These are phyloP conservation scores for Colletotrichum shisoi DNA, from an alignment of 2,329 filamentous ascomycete genomes.

Conservation along the genomic window DNA sequence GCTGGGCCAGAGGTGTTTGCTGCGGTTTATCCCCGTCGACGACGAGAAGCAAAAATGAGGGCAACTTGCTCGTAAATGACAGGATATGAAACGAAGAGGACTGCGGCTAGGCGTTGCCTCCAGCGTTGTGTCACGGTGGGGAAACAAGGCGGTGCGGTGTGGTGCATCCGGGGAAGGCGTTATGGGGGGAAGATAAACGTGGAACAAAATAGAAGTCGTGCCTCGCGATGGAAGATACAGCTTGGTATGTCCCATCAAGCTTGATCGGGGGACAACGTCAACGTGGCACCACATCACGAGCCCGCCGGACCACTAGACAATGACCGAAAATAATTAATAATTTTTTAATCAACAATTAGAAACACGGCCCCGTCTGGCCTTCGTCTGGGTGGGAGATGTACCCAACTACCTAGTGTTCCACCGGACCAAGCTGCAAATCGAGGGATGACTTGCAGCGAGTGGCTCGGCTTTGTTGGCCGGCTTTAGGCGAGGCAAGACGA, in stretches of 20 bases:
- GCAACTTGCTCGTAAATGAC: background rate
- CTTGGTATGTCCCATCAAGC: background rate
- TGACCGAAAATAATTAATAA: background rate
- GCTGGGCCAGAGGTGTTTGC: constrained; percentile 64
- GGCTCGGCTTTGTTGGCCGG: constrained; percentile 21
- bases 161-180: constrained; percentile 1
- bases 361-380: background rate
- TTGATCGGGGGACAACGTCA: background rate
- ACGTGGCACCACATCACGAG: background rate
- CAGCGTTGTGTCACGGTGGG: background rate
- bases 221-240: constrained; percentile 2
- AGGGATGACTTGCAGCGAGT: constrained; percentile 19
- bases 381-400: background rate
- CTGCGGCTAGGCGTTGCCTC: background rate
- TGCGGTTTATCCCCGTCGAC: constrained; percentile 56
- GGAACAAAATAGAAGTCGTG: background rate
- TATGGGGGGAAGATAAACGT: background rate
- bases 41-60: constrained; percentile 25
- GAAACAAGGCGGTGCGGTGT: background rate
- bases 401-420: background rate
- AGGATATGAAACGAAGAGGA: background rate
- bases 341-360: too few species aligned
- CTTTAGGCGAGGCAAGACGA: constrained; percentile 5
- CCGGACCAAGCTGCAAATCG: constrained; percentile 1
- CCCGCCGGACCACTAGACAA: background rate